A percentile compares a stretch with the other conserved stretches of the same genome.
These are phyloP conservation scores for Pythium biforme DNA, from an alignment of 352 stramenopile genomes.

Conservation along the genomic window DNA sequence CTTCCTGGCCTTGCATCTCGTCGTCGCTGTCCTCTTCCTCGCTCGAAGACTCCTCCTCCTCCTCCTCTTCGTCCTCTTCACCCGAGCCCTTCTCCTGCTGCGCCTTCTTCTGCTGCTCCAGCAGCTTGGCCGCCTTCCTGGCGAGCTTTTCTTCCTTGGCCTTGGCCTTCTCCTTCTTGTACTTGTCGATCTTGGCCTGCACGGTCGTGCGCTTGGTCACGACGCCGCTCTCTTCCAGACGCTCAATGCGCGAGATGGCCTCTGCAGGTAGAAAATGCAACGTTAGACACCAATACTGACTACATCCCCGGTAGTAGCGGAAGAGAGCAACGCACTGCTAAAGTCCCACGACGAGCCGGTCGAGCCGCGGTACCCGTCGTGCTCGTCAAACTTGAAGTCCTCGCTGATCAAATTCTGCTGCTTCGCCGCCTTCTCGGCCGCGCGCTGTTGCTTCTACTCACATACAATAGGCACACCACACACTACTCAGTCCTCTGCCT, in stretches of 20 bases:
- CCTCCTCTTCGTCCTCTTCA: slow-evolving; percentile 30
- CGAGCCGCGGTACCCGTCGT: slow-evolving; percentile 41
- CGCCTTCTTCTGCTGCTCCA: slow-evolving; percentile 32
- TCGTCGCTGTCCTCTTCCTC: slow-evolving; percentile 38
- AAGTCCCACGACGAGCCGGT: slow-evolving; percentile 85
- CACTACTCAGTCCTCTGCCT: not conserved
- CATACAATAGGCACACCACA: not conserved
- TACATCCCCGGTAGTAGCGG: too few relatives aligned
- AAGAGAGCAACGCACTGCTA: slow-evolving; percentile 63
- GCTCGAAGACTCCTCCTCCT: slow-evolving; percentile 35
- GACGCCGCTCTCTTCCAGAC: slow-evolving; percentile 56
- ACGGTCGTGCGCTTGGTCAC: slow-evolving; percentile 79
- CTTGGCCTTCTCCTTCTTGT: slow-evolving; percentile 66
- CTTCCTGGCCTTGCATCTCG: slow-evolving; percentile 17
- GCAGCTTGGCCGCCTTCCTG: slow-evolving; percentile 49
- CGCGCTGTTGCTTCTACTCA: slow-evolving; percentile 44
- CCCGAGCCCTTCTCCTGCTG: slow-evolving; percentile 23
- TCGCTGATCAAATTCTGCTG: slow-evolving; percentile 72
- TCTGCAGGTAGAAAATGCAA: too few relatives aligned
- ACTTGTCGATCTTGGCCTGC: slow-evolving; percentile 85
- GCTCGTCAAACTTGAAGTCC: slow-evolving; percentile 86
- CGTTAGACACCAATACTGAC: too few relatives aligned
- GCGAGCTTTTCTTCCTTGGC: slow-evolving; percentile 56
- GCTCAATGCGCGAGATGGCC: slow-evolving; percentile 82
- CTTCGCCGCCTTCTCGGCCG: slow-evolving; percentile 36